Base-by-base conservation (phyloP, 495 filamentous ascomycete species). In the Neurospora cerealis region DNA sequence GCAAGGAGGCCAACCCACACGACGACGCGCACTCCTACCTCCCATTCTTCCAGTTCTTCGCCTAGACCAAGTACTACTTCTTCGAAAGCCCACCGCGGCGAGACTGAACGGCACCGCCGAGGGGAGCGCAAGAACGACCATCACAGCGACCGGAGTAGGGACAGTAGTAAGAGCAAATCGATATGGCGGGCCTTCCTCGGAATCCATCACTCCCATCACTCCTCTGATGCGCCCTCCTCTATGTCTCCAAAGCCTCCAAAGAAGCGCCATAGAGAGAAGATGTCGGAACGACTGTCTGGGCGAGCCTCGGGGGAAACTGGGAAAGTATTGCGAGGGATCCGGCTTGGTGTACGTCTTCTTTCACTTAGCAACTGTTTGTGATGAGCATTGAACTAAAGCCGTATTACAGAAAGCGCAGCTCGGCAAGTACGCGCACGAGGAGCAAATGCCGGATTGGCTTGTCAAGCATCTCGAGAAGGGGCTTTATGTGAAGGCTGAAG, bases 361-460 rank as follows among this genome's bases (percentile, higher is more conserved):
- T 36, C 5, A 15, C 17, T 21, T 48, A 6, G 15, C 11, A 13
- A n/a, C 19, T 38, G 17, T 44, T 34, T 11, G n/a, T 41, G 46
- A 19, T 69, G 70, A 71, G 19, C 15, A 19, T 60, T 24, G 66
- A 28, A 36, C 72, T 70, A 69, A 73, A 36, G 11, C 21, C 24
- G 34, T 19, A 36, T 9, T 34, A 37, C 24, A 81, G 79, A 79
- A 86, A 83, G 81, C 83, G 76, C 93, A 98, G 77, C 86, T 99
- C 42, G 96, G 96, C 1, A 93, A 91, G 15, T 89, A 96, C 83
- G 93, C 94, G 8, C 88, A 93, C 78, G 96, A 99, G 80, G 90
- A 92, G 44, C 87, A 88, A 74, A 99, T 99, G 96, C 96, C 96
- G 1, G 83, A 83, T 11, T 92, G 92, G 90, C 88, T 99, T 9